Evolutionary conservation across 768 basidiomycete species (phyloP).

Genomic region (Cyclocybe aegerita): DNA sequence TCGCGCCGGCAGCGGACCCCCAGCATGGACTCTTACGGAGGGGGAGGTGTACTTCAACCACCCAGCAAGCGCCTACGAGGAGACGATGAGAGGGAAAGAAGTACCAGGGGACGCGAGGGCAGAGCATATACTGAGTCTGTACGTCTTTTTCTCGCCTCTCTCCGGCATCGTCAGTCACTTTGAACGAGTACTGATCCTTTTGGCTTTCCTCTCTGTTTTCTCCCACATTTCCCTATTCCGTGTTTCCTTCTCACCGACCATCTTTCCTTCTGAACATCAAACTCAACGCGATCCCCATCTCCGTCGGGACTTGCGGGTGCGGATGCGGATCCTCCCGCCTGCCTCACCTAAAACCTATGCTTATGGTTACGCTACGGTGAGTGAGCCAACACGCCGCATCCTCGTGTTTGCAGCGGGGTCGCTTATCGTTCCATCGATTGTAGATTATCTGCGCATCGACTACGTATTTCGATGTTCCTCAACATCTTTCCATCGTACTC

Average conservation of each 20-base stretch:
- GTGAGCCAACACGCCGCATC: no score
- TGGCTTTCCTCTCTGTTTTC: neutral
- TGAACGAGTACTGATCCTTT: constrained; percentile 1
- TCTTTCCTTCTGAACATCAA: neutral
- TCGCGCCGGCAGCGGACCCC: constrained; percentile 32
- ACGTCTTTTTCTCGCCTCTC: constrained; percentile 11
- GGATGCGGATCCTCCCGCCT: no score
- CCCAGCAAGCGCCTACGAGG: constrained; percentile 50
- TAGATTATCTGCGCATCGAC: no score
- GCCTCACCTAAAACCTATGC: no score
- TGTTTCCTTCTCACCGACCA: neutral
- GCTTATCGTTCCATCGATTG: no score
- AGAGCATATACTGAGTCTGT: constrained; percentile 30
- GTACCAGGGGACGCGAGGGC: constrained; percentile 11
- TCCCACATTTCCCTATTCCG: neutral
- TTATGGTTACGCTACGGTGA: no score
- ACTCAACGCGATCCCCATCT: neutral
- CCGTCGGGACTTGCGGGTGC: no score
- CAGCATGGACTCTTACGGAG: constrained; percentile 25
- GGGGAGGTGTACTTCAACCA: constrained; percentile 35
- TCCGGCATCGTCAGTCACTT: constrained; percentile 3
- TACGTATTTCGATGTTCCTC: no score
- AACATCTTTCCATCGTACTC: no score
- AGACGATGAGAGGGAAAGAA: constrained; percentile 31
- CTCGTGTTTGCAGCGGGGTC: no score